Percentiles rank a stretch among this genome's conserved stretches.
Evolutionary conservation across 495 filamentous ascomycete species (phyloP).

Genomic region (Penicillium egyptiacum): DNA sequence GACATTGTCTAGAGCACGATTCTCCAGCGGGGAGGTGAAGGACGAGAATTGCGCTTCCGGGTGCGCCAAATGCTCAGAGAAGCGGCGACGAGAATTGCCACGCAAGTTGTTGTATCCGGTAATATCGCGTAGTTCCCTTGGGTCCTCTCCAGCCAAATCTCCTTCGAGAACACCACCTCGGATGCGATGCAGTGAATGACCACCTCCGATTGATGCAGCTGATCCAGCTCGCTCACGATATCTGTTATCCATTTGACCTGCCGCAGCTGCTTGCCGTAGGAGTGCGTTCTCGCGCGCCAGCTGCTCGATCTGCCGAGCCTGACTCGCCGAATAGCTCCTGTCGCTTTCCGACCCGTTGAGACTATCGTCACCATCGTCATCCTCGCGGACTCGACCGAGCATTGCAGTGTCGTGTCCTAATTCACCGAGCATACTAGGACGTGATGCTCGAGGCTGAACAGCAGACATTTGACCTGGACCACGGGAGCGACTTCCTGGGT

Average conservation of each 20-base stretch:
- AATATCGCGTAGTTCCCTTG: constrained; percentile 62
- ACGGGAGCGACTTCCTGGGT: constrained; percentile 44
- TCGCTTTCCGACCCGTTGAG: constrained; percentile 64
- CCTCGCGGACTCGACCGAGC: constrained; percentile 76
- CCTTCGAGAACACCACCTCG: constrained; percentile 68
- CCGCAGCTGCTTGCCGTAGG: constrained; percentile 59
- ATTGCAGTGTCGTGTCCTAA: constrained; percentile 68
- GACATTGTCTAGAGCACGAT: constrained; percentile 71
- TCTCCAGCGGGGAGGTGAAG: constrained; percentile 58
- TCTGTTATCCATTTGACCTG: constrained; percentile 59
- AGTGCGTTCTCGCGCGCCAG: constrained; percentile 71
- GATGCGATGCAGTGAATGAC: constrained; percentile 58
- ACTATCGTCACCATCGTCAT: constrained; percentile 79
- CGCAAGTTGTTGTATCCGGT: constrained; percentile 47
- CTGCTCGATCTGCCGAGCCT: constrained; percentile 70
- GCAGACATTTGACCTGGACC: constrained; percentile 61
- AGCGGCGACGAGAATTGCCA: constrained; percentile 51
- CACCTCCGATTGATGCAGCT: constrained; percentile 49
- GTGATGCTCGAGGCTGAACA: constrained; percentile 77
- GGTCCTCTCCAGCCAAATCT: constrained; percentile 68
- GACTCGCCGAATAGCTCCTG: constrained; percentile 54
- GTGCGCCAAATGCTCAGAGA: constrained; percentile 62
- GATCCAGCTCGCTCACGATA: constrained; percentile 63
- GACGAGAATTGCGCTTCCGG: constrained; percentile 55
- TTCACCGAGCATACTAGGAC: constrained; percentile 82